Conservation (phyloP, 192 early-diverging fungal genomes). For the Pilobolus umbonatus region DNA sequence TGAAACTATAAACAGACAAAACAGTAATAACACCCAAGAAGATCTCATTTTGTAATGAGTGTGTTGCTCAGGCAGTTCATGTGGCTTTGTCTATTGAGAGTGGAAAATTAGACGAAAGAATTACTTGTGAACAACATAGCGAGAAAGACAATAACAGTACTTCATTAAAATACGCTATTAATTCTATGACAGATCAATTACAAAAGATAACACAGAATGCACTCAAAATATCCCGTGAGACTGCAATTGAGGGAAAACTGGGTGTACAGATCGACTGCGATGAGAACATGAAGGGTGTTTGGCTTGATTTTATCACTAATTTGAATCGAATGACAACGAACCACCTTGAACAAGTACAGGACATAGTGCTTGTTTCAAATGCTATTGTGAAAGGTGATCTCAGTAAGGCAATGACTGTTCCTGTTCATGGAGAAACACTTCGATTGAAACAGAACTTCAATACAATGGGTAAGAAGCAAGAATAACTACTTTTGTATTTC, state of each 20-base stretch:
- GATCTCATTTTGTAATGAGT: slow-evolving; percentile 35
- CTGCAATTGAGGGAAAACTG: slow-evolving; percentile 66
- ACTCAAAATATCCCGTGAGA: slow-evolving; percentile 61
- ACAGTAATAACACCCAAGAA: too few relatives aligned
- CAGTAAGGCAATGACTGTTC: slow-evolving; percentile 53
- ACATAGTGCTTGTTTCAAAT: slow-evolving; percentile 58
- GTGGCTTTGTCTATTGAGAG: slow-evolving; percentile 40
- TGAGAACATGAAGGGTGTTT: slow-evolving; percentile 38
- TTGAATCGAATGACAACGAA: slow-evolving; percentile 58
- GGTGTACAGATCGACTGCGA: slow-evolving; percentile 55
- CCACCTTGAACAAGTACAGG: slow-evolving; percentile 53
- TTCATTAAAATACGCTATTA: slow-evolving; percentile 43
- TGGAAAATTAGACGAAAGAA: slow-evolving; percentile 40
- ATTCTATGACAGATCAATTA: slow-evolving; percentile 61
- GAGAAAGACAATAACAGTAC: slow-evolving; percentile 8
- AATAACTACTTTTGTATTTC: not conserved
- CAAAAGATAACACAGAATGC: slow-evolving; percentile 51
- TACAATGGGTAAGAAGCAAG: slow-evolving; percentile 37
- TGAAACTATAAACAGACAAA: slow-evolving; percentile 10
- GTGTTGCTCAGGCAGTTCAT: slow-evolving; percentile 40
- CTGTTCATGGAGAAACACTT: slow-evolving; percentile 54
- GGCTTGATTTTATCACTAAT: slow-evolving; percentile 51
- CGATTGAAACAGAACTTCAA: slow-evolving; percentile 54
- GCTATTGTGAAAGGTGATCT: slow-evolving; percentile 56
- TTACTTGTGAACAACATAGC: slow-evolving; percentile 33